A percentile compares a stretch with the other conserved stretches of the same genome.
These are phyloP conservation scores for Carex sylvatica DNA, from an alignment of 202 grass and related monocot species.

Conservation along the genomic window DNA sequence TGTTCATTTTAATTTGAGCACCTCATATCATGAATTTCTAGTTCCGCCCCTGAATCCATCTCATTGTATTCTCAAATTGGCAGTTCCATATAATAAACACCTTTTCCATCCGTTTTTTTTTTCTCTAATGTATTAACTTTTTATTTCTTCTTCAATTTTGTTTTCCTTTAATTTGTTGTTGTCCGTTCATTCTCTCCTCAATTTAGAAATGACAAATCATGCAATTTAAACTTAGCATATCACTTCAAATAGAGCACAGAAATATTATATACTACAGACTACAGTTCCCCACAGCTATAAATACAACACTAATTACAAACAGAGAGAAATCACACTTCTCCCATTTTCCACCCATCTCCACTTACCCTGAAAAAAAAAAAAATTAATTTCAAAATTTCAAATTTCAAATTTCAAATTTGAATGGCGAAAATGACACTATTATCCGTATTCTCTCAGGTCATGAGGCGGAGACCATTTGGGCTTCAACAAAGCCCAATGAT, in stretches of 20 bases:
- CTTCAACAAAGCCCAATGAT: background rate
- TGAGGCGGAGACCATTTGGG: background rate
- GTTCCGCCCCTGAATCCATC: too few relatives aligned
- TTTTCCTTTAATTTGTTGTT: too few relatives aligned
- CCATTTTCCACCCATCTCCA: background rate
- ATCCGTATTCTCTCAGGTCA: background rate
- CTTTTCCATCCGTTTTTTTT: too few relatives aligned
- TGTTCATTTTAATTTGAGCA: too few relatives aligned
- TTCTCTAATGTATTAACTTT: too few relatives aligned
- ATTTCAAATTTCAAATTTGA: background rate
- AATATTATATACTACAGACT: background rate
- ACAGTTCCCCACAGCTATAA: slow-evolving; percentile 2
- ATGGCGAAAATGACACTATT: background rate
- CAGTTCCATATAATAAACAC: too few relatives aligned
- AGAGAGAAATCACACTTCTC: background rate
- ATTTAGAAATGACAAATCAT: background rate
- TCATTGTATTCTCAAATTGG: too few relatives aligned
- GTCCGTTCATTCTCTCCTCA: background rate
- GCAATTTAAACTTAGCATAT: background rate
- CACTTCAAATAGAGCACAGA: background rate
- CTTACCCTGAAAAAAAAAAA: background rate
- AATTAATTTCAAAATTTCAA: background rate
- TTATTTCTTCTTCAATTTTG: too few relatives aligned
- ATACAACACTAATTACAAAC: background rate
- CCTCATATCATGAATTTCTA: too few relatives aligned